Conservation (phyloP, 495 filamentous ascomycete genomes). For the Aspergillus ostianus region DNA sequence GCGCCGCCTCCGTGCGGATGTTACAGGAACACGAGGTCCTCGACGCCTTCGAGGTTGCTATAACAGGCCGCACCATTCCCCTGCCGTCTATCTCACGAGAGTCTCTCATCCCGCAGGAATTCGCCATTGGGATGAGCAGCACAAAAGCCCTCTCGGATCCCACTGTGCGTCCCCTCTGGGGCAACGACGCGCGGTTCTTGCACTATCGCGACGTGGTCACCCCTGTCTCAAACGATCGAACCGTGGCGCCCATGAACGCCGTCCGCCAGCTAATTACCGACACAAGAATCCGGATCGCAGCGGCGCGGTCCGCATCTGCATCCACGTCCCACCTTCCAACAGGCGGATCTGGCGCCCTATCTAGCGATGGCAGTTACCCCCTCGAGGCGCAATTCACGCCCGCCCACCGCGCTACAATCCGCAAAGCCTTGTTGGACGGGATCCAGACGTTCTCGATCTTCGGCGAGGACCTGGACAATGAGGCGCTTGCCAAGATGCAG, state of each 20-base stretch:
- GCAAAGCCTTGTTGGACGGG: not conserved
- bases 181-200: not conserved
- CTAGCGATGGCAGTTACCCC: too few relatives aligned
- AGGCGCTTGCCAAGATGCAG: conserved; percentile 29
- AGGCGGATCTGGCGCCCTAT: too few relatives aligned
- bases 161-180: not conserved
- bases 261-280: not conserved
- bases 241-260: not conserved
- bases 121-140: not conserved
- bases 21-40: not conserved
- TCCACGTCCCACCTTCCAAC: too few relatives aligned
- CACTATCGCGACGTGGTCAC: not conserved
- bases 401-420: not conserved
- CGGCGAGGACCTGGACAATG: not conserved
- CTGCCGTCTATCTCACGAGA: not conserved
- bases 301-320: too few relatives aligned
- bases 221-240: not conserved
- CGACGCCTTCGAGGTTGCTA: not conserved
- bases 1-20: not conserved
- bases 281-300: not conserved
- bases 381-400: not conserved
- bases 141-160: not conserved
- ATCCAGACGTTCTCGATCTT: not conserved
- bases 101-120: not conserved
- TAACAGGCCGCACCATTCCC: not conserved